Base-by-base conservation (phyloP, 371 early-diverging fungal genomes). In the Modicella reniformis region DNA sequence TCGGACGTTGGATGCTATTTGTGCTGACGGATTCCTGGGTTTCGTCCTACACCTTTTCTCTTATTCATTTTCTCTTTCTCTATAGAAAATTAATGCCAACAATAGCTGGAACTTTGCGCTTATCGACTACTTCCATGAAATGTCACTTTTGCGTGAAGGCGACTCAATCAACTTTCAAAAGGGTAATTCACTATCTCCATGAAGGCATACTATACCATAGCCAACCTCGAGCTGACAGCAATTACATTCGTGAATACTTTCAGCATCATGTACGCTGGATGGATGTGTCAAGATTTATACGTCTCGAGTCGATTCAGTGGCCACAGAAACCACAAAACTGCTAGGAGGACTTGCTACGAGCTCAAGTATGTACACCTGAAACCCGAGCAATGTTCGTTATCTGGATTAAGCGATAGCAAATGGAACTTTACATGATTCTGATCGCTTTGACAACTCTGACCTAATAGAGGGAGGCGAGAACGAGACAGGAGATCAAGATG, bases 241-340 rank as follows among this genome's bases (percentile, higher is more conserved):
- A 13, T 26, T 29, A 9, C 10, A 19, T 32, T 47, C 12, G 23
- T 34, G 12, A 37, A 48, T 50, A 29, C 26, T 17, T 33, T 3
- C 62, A 79, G 99, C 99, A n/a, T 98, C 98, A 34, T 96, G 95
- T 82, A 97, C 99, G 1, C 82, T 99, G 50, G 99, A 99, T 77
- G 99, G 99, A 13, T 99, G 99, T 81, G 94, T 99, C 70, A 99
- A 98, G 86, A 95, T 99, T 65, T 99, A 98, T 83, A 93, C 98
- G 1, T 96, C 97, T 9, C 91, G 99, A 49, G 99, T 99, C 5
- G 99, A 99, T 83, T 97, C 98, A 12, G 98, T 99, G 3, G 96
- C 96, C 12, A 88, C 94, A 12, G 99, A 98, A 75, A 95, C 99
- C 7, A 94, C 93, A 26, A 94, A 93, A 79, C 89, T 99, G 37